phyloP scores from a whole-genome alignment of 164 flowering plant genomes.

The Chloranthus sessilifolius region DNA sequence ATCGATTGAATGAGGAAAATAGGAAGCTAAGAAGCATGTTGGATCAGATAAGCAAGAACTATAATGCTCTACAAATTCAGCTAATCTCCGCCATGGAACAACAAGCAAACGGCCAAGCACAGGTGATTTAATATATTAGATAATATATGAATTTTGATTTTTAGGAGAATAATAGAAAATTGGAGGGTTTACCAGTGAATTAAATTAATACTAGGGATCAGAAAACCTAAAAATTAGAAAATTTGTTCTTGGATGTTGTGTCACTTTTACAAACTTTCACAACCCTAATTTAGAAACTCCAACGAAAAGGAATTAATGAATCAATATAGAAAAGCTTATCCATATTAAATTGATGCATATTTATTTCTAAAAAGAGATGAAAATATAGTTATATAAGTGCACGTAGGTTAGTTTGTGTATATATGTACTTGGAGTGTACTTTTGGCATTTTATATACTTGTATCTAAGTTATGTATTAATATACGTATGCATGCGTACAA shows the following conservation, averaged over 20 bases:
- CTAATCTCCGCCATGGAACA: slow-evolving; percentile 27
- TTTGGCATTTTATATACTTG: too few relatives aligned
- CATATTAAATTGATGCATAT: too few relatives aligned
- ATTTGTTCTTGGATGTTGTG: not conserved
- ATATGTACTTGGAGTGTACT: too few relatives aligned
- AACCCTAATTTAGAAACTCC: not conserved
- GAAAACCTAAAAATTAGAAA: not conserved
- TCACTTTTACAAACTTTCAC: not conserved
- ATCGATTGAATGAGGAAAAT: slow-evolving; percentile 39
- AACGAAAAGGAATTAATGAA: not conserved
- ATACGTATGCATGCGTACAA: too few relatives aligned
- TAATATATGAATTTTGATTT: not conserved
- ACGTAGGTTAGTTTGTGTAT: too few relatives aligned
- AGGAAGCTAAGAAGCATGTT: slow-evolving; percentile 28
- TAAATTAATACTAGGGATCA: not conserved
- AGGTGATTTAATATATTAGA: not conserved
- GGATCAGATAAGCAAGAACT: slow-evolving; percentile 26
- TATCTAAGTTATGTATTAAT: too few relatives aligned
- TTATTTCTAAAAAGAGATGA: too few relatives aligned
- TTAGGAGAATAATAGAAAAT: not conserved
- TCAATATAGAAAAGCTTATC: too few relatives aligned
- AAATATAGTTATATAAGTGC: too few relatives aligned
- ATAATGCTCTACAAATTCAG: slow-evolving; percentile 28
- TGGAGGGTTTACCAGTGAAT: not conserved
- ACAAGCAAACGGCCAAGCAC: slow-evolving; percentile 6